These are phyloP conservation scores for Rhododendron williamsianum DNA, from an alignment of 148 eudicot genomes.

Conservation along the genomic window DNA sequence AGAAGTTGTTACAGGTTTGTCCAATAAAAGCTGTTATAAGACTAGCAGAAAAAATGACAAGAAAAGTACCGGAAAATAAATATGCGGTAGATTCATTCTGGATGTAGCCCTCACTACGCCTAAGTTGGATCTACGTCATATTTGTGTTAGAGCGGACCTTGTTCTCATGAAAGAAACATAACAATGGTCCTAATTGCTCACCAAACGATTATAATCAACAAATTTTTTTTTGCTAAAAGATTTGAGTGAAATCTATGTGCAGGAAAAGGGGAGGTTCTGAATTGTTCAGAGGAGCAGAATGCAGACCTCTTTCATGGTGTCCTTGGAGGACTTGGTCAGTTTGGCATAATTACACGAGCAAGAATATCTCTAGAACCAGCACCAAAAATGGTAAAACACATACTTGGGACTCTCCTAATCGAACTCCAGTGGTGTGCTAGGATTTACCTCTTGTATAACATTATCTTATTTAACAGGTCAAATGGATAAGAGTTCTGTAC, in stretches of 20 bases:
- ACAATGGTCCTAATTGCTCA: neutral
- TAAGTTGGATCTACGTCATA: neutral
- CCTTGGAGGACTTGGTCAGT: conserved; percentile 91
- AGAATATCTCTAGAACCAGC: conserved; percentile 69
- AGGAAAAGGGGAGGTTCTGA: conserved; percentile 71
- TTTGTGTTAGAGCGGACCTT: conserved; percentile 9
- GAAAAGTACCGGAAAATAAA: neutral
- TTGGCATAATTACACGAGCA: conserved; percentile 77
- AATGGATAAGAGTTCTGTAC: conserved; percentile 87
- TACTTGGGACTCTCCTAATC: neutral
- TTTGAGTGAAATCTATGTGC: conserved; percentile 22
- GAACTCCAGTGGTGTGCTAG: neutral
- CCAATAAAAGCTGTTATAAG: neutral
- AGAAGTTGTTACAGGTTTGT: conserved; percentile 86
- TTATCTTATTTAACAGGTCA: conserved; percentile 44
- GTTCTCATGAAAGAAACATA: conserved; percentile 8
- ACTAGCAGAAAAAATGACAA: neutral
- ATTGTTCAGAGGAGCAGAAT: conserved; percentile 60
- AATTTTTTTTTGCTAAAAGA: neutral
- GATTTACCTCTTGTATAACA: neutral
- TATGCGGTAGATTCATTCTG: neutral
- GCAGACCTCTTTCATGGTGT: conserved; percentile 66
- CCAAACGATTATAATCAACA: neutral
- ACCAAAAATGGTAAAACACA: conserved; percentile 47
- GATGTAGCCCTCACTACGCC: neutral